A percentile compares a stretch with the other conserved stretches of the same genome.
phyloP scores from a whole-genome alignment of 495 filamentous ascomycete genomes.

The Mycothermus thermophilus region DNA sequence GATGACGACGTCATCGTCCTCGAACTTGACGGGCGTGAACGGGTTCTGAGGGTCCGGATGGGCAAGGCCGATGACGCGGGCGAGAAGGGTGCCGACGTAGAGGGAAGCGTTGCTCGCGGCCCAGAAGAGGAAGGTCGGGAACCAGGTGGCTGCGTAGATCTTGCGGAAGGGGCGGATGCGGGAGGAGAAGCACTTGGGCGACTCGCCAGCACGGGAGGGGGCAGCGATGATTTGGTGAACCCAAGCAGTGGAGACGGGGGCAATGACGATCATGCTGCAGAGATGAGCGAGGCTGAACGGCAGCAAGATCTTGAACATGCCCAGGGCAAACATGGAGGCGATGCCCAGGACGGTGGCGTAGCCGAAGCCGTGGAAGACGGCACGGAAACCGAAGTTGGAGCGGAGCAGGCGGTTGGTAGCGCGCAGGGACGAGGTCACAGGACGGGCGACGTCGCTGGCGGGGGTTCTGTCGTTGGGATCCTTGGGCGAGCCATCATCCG shows the following conservation, averaged over 20 bases:
- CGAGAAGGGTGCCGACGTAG: conserved; percentile 16
- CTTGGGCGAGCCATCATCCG: conserved; percentile 17
- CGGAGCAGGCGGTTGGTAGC: conserved; percentile 25
- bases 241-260: conserved; percentile 29
- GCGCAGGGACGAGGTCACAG: conserved; percentile 32
- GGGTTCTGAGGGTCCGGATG: conserved; percentile 3
- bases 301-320: conserved; percentile 11
- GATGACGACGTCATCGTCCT: conserved; percentile 9
- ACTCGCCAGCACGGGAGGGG: too few species aligned
- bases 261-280: conserved; percentile 19
- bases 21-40: not conserved
- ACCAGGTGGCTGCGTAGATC: conserved; percentile 29
- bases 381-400: conserved; percentile 24
- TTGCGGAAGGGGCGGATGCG: conserved; percentile 32
- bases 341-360: conserved; percentile 15
- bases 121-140: conserved; percentile 25
- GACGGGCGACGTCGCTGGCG: conserved; percentile 12
- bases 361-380: conserved; percentile 27
- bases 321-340: conserved; percentile 6
- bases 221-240: conserved; percentile 33
- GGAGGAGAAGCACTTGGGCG: conserved; percentile 24
- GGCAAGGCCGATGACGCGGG: conserved; percentile 17
- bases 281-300: conserved; percentile 21
- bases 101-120: conserved; percentile 14
- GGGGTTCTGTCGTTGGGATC: conserved; percentile 12